Evolutionary conservation across 768 basidiomycete species (phyloP).

Genomic region (Trichaptum fuscoviolaceum): DNA sequence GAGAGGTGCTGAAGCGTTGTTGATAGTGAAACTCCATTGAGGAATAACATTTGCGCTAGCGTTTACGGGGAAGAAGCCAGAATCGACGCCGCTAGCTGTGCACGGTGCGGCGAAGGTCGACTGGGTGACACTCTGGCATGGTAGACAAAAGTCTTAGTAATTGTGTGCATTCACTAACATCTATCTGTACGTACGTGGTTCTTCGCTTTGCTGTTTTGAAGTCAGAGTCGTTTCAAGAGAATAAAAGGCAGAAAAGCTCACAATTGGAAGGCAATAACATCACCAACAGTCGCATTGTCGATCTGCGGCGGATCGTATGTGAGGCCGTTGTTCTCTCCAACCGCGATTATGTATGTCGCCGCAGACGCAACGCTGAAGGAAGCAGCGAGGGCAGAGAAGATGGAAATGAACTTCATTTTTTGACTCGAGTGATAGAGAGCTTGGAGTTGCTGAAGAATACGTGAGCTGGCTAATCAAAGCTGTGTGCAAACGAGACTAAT

Average conservation of each 20-base stretch:
- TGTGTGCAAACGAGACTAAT: constrained; percentile 16
- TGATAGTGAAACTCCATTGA: constrained; percentile 42
- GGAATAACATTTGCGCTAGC: constrained; percentile 30
- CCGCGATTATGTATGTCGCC: constrained; percentile 25
- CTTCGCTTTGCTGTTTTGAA: constrained; percentile 29
- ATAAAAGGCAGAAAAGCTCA: constrained; percentile 22
- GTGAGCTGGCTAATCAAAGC: constrained; percentile 29
- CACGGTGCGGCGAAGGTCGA: constrained; percentile 57
- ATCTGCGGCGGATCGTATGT: constrained; percentile 26
- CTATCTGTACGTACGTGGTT: constrained; percentile 34
- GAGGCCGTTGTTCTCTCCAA: constrained; percentile 18
- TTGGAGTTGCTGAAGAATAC: constrained; percentile 7
- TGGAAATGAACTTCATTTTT: constrained; percentile 50
- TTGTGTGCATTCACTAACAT: constrained; percentile 2
- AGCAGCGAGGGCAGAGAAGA: constrained; percentile 35
- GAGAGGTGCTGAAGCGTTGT: constrained; percentile 40
- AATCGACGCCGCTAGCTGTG: constrained; percentile 40
- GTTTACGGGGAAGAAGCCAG: constrained; percentile 42
- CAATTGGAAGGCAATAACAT: constrained; percentile 52
- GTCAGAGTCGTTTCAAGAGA: constrained; percentile 18
- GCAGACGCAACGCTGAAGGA: constrained; percentile 36
- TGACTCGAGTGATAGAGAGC: constrained; percentile 21
- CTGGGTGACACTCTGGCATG: constrained; percentile 51
- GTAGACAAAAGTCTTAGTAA: not conserved
- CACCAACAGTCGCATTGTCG: constrained; percentile 38